Percentiles rank a stretch among this genome's conserved stretches.
Conservation (phyloP, 179 eudicot species). For the Dionaea muscipula region DNA sequence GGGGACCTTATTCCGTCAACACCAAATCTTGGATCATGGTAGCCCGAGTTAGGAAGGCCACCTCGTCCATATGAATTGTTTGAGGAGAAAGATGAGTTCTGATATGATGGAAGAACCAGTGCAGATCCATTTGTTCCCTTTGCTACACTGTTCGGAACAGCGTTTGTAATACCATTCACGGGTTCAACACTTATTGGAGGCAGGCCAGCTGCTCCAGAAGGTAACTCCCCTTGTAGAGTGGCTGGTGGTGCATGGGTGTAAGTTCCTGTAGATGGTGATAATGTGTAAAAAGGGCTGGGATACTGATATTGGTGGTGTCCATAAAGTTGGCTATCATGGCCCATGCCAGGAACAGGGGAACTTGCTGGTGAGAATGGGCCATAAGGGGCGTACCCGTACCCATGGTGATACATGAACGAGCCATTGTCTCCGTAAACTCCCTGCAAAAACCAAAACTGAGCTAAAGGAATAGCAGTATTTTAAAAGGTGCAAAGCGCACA, state of each 20-base stretch:
- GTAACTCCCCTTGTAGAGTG: slow-evolving; percentile 25
- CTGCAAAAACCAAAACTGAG: slow-evolving; percentile 20
- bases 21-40: slow-evolving; percentile 41
- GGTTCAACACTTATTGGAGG: slow-evolving; percentile 27
- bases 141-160: slow-evolving; percentile 14
- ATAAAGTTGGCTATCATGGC: slow-evolving; percentile 51
- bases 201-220: slow-evolving; percentile 29
- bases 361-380: slow-evolving; percentile 48
- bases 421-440: slow-evolving; percentile 53
- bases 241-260: slow-evolving; percentile 24
- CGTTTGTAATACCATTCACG: slow-evolving; percentile 18
- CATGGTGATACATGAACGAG: slow-evolving; percentile 46
- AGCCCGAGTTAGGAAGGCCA: slow-evolving; percentile 28
- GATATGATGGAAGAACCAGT: slow-evolving; percentile 20
- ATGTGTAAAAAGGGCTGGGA: slow-evolving; percentile 37
- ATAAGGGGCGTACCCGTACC: slow-evolving; percentile 57
- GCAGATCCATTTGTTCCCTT: slow-evolving; percentile 25
- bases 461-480: no score
- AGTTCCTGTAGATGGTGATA: slow-evolving; percentile 26
- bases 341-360: slow-evolving; percentile 50
- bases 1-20: slow-evolving; percentile 38
- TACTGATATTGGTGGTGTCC: slow-evolving; percentile 60
- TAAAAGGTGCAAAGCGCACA: no score
- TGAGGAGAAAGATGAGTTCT: slow-evolving; percentile 21
- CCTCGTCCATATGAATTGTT: slow-evolving; percentile 32